These are phyloP conservation scores for Malassezia slooffiae DNA, from an alignment of 1,284 basidiomycete genomes.

Conservation along the genomic window DNA sequence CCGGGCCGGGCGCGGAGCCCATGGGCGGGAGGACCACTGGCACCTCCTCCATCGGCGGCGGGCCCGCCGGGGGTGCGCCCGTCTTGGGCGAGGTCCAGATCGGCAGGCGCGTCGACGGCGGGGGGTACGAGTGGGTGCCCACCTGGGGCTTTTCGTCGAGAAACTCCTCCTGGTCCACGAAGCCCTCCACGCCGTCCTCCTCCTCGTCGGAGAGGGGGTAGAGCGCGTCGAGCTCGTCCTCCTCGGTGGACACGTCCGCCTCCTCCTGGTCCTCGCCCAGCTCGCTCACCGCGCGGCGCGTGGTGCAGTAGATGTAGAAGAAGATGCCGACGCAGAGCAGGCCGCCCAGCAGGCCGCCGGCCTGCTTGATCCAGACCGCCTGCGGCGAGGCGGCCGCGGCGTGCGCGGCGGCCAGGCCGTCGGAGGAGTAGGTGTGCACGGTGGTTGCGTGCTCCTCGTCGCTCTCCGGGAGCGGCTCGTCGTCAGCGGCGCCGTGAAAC, in stretches of 20 bases:
- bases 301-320: slow-evolving; percentile 65
- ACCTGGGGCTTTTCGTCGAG: too few species aligned
- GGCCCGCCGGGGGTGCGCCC: too few species aligned
- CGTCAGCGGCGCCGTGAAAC: slow-evolving; percentile 50
- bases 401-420: slow-evolving; percentile 29
- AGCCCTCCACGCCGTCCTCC: background rate
- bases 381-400: slow-evolving; percentile 12
- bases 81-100: too few species aligned
- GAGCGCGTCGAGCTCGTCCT: slow-evolving; percentile 15
- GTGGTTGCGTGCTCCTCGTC: slow-evolving; percentile 1
- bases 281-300: slow-evolving; percentile 66
- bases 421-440: too few species aligned
- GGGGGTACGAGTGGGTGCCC: too few species aligned
- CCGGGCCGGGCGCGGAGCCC: too few species aligned
- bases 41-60: too few species aligned
- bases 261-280: slow-evolving; percentile 49
- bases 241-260: slow-evolving; percentile 13
- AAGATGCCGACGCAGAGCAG: slow-evolving; percentile 64
- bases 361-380: slow-evolving; percentile 54
- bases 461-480: background rate
- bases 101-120: too few species aligned
- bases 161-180: too few species aligned
- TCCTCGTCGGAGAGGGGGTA: slow-evolving; percentile 1
- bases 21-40: too few species aligned
- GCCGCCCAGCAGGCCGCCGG: slow-evolving; percentile 62